Evolutionary conservation across 2,329 filamentous ascomycete genomes (phyloP).

Genomic region (Colletotrichum sp.): DNA sequence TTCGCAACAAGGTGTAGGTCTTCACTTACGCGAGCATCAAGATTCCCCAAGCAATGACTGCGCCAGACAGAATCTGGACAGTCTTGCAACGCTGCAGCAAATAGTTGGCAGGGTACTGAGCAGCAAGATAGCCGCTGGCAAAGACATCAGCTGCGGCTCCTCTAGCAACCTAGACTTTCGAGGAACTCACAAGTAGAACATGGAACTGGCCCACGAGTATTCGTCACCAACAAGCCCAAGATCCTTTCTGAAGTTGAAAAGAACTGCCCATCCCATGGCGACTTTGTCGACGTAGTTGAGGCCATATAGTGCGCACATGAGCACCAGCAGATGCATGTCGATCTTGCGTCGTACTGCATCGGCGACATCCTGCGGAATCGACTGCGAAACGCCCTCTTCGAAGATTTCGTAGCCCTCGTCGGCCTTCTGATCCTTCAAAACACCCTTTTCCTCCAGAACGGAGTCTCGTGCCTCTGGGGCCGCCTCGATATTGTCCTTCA

Average conservation of each 20-base stretch:
- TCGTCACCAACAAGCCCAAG: conserved; percentile 22
- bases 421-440: conserved; percentile 9
- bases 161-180: not conserved
- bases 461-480: not conserved
- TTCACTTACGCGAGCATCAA: conserved; percentile 16
- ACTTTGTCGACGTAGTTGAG: conserved; percentile 28
- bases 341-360: conserved; percentile 23
- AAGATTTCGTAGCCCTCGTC: not conserved
- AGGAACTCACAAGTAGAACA: not conserved
- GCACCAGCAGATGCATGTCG: conserved; percentile 22
- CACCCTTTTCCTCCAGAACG: not conserved
- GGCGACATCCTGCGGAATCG: conserved; percentile 20
- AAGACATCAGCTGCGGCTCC: not conserved
- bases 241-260: conserved; percentile 25
- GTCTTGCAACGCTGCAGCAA: conserved; percentile 23
- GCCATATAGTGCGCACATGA: conserved; percentile 27
- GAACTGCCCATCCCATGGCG: conserved; percentile 27
- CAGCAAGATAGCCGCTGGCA: not conserved
- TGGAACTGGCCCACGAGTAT: not conserved
- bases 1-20: not conserved
- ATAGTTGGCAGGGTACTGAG: not conserved
- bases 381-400: not conserved
- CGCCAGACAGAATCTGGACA: conserved; percentile 21
- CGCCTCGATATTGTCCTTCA: not conserved
- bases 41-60: conserved; percentile 21